Evolutionary conservation across 805 yeast species (phyloP).

Genomic region (Suhomyces canberraensis): DNA sequence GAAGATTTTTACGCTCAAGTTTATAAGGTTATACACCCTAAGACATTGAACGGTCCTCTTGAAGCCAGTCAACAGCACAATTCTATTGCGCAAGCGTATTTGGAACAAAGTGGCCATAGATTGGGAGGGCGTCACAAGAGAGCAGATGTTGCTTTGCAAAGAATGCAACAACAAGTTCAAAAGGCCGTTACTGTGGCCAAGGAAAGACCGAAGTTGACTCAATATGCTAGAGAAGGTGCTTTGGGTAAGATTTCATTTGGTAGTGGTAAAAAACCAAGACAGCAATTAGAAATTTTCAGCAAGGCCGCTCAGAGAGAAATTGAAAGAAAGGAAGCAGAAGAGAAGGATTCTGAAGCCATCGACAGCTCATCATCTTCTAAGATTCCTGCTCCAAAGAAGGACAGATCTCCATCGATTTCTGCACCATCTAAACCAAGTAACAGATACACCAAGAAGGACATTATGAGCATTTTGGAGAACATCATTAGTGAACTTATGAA

Average conservation of each 20-base stretch:
- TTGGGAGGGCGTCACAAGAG: constrained; percentile 80
- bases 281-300: constrained; percentile 65
- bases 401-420: constrained; percentile 28
- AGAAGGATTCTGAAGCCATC: constrained; percentile 12
- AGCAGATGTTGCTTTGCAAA: constrained; percentile 87
- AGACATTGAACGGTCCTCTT: constrained; percentile 52
- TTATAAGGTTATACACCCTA: constrained; percentile 57
- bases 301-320: constrained; percentile 48
- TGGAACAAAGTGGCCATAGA: constrained; percentile 88
- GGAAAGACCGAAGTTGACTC: constrained; percentile 70
- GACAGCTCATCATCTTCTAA: constrained; percentile 15
- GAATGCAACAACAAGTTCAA: constrained; percentile 98
- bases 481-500: constrained; percentile 74
- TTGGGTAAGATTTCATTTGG: constrained; percentile 82
- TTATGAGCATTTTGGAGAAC: constrained; percentile 69
- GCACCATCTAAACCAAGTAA: constrained; percentile 31
- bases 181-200: constrained; percentile 94
- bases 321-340: constrained; percentile 27
- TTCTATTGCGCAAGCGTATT: constrained; percentile 87
- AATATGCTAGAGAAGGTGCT: constrained; percentile 76
- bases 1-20: constrained; percentile 97
- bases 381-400: constrained; percentile 20
- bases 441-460: constrained; percentile 39
- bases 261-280: constrained; percentile 82
- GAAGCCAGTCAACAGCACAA: constrained; percentile 60